Evolutionary conservation across 768 basidiomycete species (phyloP).

Genomic region (Leccinum fibrillosum): DNA sequence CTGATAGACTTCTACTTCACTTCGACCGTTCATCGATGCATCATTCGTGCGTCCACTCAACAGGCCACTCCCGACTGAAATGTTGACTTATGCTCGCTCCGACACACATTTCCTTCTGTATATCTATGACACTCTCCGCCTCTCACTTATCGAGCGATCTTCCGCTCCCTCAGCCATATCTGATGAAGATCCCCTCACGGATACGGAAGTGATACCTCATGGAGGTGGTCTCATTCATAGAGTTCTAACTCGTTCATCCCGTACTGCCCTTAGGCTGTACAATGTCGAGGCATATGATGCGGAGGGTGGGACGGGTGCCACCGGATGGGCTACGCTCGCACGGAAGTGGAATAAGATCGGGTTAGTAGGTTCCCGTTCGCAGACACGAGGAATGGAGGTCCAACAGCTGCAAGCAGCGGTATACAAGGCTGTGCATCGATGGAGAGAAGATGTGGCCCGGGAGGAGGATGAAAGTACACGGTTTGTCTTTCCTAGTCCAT

Average conservation of each 20-base stretch:
- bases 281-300: slow-evolving; percentile 68
- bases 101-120: slow-evolving; percentile 95
- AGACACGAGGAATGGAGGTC: slow-evolving; percentile 34
- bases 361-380: slow-evolving; percentile 27
- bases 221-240: slow-evolving; percentile 49
- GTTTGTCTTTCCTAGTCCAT: slow-evolving; percentile 38
- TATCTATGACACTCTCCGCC: slow-evolving; percentile 89
- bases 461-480: slow-evolving; percentile 84
- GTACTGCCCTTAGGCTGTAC: slow-evolving; percentile 73
- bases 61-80: slow-evolving; percentile 80
- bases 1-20: neutral
- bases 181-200: slow-evolving; percentile 9
- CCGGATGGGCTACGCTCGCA: slow-evolving; percentile 76
- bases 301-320: slow-evolving; percentile 57
- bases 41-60: neutral
- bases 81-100: slow-evolving; percentile 90
- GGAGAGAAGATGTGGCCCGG: slow-evolving; percentile 78
- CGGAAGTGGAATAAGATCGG: slow-evolving; percentile 78
- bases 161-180: slow-evolving; percentile 28
- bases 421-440: slow-evolving; percentile 71
- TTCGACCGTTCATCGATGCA: neutral
- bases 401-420: slow-evolving; percentile 52
- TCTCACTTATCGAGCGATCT: slow-evolving; percentile 78
- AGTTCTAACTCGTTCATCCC: slow-evolving; percentile 69
- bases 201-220: slow-evolving; percentile 12